Percentiles rank a stretch among this genome's conserved stretches.
Conservation (phyloP, 106 monocot genomes). For the Apostasia shenzhenica region DNA sequence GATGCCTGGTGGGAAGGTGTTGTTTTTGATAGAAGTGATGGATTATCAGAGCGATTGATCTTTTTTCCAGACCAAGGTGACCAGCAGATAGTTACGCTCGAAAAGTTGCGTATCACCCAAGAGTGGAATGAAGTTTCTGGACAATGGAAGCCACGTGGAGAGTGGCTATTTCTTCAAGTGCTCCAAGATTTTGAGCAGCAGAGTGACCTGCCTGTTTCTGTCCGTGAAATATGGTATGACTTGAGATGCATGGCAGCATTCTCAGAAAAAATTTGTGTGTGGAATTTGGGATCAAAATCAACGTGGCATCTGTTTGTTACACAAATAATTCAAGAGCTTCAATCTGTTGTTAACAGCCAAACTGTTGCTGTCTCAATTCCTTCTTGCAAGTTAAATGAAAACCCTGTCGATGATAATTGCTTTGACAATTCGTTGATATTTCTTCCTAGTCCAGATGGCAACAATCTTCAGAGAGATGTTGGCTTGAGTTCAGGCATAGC, state of each 20-base stretch:
- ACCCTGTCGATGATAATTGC: background rate
- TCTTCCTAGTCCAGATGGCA: conserved; percentile 8
- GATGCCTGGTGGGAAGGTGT: conserved; percentile 82
- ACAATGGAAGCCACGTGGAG: conserved; percentile 44
- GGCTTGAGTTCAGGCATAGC: background rate
- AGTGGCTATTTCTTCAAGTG: conserved; percentile 41
- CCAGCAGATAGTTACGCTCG: conserved; percentile 14
- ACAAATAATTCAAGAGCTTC: conserved; percentile 31
- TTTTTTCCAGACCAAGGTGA: conserved; percentile 80
- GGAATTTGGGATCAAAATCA: conserved; percentile 30
- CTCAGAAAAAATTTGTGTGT: conserved; percentile 25
- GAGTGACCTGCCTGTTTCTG: conserved; percentile 46
- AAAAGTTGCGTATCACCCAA: conserved; percentile 37
- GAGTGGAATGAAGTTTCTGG: conserved; percentile 59
- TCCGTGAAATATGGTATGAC: conserved; percentile 60
- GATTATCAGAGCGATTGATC: conserved; percentile 21
- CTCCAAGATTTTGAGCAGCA: conserved; percentile 28
- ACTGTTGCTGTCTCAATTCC: background rate
- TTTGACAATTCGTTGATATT: conserved; percentile 7
- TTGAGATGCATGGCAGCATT: conserved; percentile 25
- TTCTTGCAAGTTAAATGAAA: background rate
- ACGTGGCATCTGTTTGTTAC: conserved; percentile 30
- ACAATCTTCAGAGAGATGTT: background rate
- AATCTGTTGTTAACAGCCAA: conserved; percentile 19
- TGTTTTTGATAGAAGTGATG: conserved; percentile 32